These are phyloP conservation scores for Scedosporium minutisporum DNA, from an alignment of 2,329 filamentous ascomycete species.

Conservation along the genomic window DNA sequence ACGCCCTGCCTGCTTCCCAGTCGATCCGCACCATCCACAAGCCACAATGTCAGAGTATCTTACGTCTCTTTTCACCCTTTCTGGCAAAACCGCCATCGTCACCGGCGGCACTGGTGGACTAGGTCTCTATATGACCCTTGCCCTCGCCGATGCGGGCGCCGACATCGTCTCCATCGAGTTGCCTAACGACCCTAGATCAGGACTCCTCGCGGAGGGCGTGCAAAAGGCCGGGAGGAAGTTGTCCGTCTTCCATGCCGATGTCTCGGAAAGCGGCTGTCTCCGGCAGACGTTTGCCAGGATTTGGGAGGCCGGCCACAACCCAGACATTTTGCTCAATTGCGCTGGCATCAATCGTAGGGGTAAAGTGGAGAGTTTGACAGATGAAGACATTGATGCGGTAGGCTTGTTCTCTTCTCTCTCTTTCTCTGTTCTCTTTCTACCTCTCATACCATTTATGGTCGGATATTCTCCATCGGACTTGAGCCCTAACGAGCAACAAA, in stretches of 20 bases:
- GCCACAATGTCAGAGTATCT: no score
- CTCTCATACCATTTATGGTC: slow-evolving; percentile 74
- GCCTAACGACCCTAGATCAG: not conserved
- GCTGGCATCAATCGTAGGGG: slow-evolving; percentile 81
- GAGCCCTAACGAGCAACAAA: no score
- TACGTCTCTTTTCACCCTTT: slow-evolving; percentile 13
- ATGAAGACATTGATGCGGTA: no score
- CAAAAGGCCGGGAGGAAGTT: not conserved
- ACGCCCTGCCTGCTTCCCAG: no score
- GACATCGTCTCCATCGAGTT: slow-evolving; percentile 13
- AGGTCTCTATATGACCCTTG: slow-evolving; percentile 14
- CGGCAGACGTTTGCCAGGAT: not conserved
- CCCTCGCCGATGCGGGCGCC: slow-evolving; percentile 13
- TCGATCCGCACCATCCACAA: no score
- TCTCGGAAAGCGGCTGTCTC: not conserved
- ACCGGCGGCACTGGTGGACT: slow-evolving; percentile 15
- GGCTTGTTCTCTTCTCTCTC: no score
- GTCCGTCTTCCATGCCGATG: not conserved
- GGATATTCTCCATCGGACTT: slow-evolving; percentile 71
- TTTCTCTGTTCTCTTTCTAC: no score
- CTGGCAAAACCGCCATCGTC: slow-evolving; percentile 13
- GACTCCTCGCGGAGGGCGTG: no score
- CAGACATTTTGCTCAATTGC: slow-evolving; percentile 76
- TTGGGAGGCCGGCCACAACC: slow-evolving; percentile 41
- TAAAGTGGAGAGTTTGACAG: no score